Base-by-base conservation (phyloP, 2,329 filamentous ascomycete species). In the Chaetomiaceae sp. region DNA sequence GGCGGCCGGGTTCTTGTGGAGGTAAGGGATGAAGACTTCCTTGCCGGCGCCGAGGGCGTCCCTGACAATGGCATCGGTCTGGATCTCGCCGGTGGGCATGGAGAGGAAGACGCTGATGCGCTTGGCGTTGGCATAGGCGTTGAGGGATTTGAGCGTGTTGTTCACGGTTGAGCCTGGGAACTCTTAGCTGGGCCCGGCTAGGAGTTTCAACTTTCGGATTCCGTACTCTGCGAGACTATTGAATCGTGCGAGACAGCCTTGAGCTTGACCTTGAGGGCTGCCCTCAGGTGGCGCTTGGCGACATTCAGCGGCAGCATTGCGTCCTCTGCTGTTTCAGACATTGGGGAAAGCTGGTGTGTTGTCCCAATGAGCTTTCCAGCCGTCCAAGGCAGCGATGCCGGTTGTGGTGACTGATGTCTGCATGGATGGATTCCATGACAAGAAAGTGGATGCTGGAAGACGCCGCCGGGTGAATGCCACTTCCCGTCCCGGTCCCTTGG, bases 21-120 rank as follows among this genome's bases (percentile, higher is more conserved):
- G 85, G 67, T 94, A 96, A 0, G 94, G 94, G 44, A 99, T 85
- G 69, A 90, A 97, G 54, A 99, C 91, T 57, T 85, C 77, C 72
- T 97, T 99, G 36, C 88, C 89, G 3, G 76, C 70, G 6, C 73
- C 71, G 23, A 99, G 76, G 12, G 92, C 91, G 74, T 96, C 83
- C 25, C 82, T 81, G 8, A 97, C 89, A 51, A 97, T 89, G 45
- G 78, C 75, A 47, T 85, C 83, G 1, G 94, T 99, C 62, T 91
- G 89, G 23, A 96, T 81, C 72, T 99, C 94, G 22, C 85, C 87
- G 9, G 77, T 74, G 1, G 91, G 91, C 94, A 99, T 99, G 11
- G 92, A 94, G 15, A 99, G 77, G 68, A 95, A 99, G 53, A 99
- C 79, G 62, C 89, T 91, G 64, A 99, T 82, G 49, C 83, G 80